Percentiles rank a stretch among this genome's conserved stretches.
These are phyloP conservation scores for Leccinum variicolor DNA, from an alignment of 768 basidiomycete genomes.

Conservation along the genomic window DNA sequence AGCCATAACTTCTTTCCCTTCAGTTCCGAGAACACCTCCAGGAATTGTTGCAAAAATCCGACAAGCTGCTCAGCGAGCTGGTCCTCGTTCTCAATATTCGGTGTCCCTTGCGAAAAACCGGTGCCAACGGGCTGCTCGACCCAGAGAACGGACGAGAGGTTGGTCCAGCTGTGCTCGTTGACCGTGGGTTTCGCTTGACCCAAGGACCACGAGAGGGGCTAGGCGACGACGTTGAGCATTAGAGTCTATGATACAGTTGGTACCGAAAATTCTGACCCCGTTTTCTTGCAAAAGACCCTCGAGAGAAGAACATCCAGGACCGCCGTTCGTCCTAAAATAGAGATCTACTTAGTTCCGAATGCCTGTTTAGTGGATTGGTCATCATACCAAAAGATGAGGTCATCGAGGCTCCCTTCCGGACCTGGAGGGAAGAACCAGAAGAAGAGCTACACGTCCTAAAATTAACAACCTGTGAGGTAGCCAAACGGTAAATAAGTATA, in stretches of 20 bases:
- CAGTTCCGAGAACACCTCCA: conserved; percentile 69
- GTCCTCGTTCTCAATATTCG: conserved; percentile 56
- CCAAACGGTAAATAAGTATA: conserved; percentile 12
- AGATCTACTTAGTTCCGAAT: neutral
- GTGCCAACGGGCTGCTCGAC: conserved; percentile 82
- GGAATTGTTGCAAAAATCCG: conserved; percentile 69
- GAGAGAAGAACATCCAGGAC: conserved; percentile 74
- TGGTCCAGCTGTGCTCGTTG: conserved; percentile 77
- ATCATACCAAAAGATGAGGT: conserved; percentile 68
- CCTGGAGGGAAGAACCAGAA: conserved; percentile 87
- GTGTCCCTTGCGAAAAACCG: conserved; percentile 69
- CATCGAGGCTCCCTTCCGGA: conserved; percentile 65
- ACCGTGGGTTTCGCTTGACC: conserved; percentile 62
- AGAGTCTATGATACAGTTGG: conserved; percentile 14
- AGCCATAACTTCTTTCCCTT: conserved; percentile 71
- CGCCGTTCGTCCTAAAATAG: conserved; percentile 66
- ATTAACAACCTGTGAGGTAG: neutral
- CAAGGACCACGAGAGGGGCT: conserved; percentile 67
- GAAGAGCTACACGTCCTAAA: conserved; percentile 49
- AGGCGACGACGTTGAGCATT: neutral
- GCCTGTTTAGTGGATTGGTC: neutral
- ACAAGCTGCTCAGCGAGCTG: conserved; percentile 54
- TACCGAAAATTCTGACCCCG: conserved; percentile 44
- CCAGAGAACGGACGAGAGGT: conserved; percentile 69
- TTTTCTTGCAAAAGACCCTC: conserved; percentile 74